Conservation (phyloP, 352 stramenopile species). For the Globisporangium megalacanthum region DNA sequence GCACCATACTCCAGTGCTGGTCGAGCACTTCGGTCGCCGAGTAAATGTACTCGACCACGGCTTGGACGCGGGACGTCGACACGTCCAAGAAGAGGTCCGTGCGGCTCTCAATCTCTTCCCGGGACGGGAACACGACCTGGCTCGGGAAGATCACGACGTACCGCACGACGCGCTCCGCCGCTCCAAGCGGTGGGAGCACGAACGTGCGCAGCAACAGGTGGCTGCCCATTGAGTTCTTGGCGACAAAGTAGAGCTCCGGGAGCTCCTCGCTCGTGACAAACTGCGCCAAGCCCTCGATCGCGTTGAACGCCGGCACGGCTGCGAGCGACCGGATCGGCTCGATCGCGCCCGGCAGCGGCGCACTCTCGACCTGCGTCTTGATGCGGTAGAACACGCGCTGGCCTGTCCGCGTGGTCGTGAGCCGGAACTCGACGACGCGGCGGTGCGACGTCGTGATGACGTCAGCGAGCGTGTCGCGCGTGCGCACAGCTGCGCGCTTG, state of each 20-base stretch:
- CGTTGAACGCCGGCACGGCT: conserved; percentile 57
- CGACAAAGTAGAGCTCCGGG: conserved; percentile 81
- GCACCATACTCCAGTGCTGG: conserved; percentile 81
- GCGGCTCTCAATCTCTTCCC: conserved; percentile 68
- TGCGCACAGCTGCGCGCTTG: conserved; percentile 60
- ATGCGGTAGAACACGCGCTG: conserved; percentile 65
- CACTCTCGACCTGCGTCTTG: conserved; percentile 49
- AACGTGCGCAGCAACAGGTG: conserved; percentile 62
- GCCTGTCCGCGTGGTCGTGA: conserved; percentile 52
- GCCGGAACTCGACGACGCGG: conserved; percentile 47
- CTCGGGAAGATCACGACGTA: conserved; percentile 78
- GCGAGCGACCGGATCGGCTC: conserved; percentile 49
- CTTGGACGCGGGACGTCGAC: conserved; percentile 65
- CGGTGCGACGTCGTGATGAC: conserved; percentile 42
- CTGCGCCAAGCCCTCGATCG: conserved; percentile 62
- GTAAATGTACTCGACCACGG: conserved; percentile 77
- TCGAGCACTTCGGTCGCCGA: conserved; percentile 79
- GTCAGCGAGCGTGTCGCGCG: conserved; percentile 61
- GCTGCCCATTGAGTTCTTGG: conserved; percentile 69
- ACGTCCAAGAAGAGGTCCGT: conserved; percentile 73
- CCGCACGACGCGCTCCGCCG: conserved; percentile 54
- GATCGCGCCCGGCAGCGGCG: conserved; percentile 38
- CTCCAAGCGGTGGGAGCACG: conserved; percentile 61
- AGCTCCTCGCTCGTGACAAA: conserved; percentile 82
- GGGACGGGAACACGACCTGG: conserved; percentile 72